These are phyloP conservation scores for Alisma plantagoaquatica DNA, from an alignment of 106 monocot species.

Conservation along the genomic window DNA sequence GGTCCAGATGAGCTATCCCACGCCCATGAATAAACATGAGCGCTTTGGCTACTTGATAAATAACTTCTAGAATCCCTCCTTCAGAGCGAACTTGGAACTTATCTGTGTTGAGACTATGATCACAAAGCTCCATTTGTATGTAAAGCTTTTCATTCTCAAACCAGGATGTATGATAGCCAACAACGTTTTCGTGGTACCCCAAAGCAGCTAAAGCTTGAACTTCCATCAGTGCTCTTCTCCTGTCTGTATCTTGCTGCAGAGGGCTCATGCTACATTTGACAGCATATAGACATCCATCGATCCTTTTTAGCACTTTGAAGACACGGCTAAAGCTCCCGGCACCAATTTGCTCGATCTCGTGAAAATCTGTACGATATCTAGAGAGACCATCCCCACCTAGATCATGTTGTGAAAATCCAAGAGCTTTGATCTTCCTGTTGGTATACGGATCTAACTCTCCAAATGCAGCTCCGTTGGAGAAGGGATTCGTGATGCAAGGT, in stretches of 20 bases:
- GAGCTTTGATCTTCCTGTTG: slow-evolving; percentile 42
- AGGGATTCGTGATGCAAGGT: slow-evolving; percentile 93
- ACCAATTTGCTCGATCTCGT: slow-evolving; percentile 98
- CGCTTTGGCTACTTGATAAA: slow-evolving; percentile 86
- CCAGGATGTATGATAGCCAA: slow-evolving; percentile 92
- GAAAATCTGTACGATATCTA: slow-evolving; percentile 88
- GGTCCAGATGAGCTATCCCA: slow-evolving; percentile 86
- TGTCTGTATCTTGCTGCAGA: slow-evolving; percentile 6
- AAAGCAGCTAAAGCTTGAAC: slow-evolving; percentile 95
- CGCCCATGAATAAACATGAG: slow-evolving; percentile 68
- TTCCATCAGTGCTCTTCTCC: slow-evolving; percentile 83
- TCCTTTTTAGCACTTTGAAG: slow-evolving; percentile 86
- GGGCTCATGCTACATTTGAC: slow-evolving; percentile 57
- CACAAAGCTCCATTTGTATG: slow-evolving; percentile 99
- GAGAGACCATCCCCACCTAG: slow-evolving; percentile 57
- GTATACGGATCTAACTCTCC: slow-evolving; percentile 42
- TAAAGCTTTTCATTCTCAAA: slow-evolving; percentile 91
- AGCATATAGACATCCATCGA: slow-evolving; percentile 95
- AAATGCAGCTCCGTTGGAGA: slow-evolving; percentile 26
- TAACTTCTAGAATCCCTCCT: slow-evolving; percentile 39
- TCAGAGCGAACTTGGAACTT: slow-evolving; percentile 20
- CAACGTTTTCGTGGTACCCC: slow-evolving; percentile 87
- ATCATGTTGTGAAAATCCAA: slow-evolving; percentile 38
- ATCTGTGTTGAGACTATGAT: slow-evolving; percentile 38
- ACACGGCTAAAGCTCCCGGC: slow-evolving; percentile 86